Base-by-base conservation (phyloP, 139 green algal genomes). In the Haematococcus lacustris region DNA sequence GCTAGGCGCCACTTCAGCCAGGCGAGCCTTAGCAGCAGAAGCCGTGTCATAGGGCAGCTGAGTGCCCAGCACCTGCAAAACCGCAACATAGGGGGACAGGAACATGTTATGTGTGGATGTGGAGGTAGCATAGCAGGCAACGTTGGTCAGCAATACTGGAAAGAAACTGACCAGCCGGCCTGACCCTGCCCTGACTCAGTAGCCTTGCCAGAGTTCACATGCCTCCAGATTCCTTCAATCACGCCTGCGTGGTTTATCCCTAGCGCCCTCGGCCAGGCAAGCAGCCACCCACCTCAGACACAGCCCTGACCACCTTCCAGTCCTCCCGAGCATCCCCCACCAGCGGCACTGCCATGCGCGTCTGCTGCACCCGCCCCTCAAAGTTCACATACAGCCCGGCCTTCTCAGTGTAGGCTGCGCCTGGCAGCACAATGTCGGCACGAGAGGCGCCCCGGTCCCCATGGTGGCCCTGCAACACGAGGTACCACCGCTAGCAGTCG, bases 351-450 rank as follows among this genome's bases (percentile, higher is more conserved):
- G 92, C 93, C 3, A 81, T 73, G 62, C 87, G 87, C 51, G 95
- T 97, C 51, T 82, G 78, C 86, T 99, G 95, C 77, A 90, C 79
- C n/a, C 96, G 83, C 5, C 95, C 95, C 86, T 98, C 96, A 66
- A 88, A 85, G 80, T 97, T 97, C 32, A 96, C 92, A 61, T 91
- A 97, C 13, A 88, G 91, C 23, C 79, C 92, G 3, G 32, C 71
- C 86, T 96, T 97, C 82, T 96, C 92, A 0, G 89, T 96, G 85
- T 95, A 97, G 30, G 92, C 92, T 3, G 88, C 79, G 50, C 89
- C 94, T 3, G 95, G 95, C 64, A 99, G 89, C 38, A 99, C 76
- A 0, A 99, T 88, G 75, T 99, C 76, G 13, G 95, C 95, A 3
- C 91, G 78, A 1, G 86, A 74, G 1, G 95, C 95, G 21, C 95